These are phyloP conservation scores for Cryptosporidium ryanae DNA, from an alignment of 169 alveolate genomes.

Conservation along the genomic window DNA sequence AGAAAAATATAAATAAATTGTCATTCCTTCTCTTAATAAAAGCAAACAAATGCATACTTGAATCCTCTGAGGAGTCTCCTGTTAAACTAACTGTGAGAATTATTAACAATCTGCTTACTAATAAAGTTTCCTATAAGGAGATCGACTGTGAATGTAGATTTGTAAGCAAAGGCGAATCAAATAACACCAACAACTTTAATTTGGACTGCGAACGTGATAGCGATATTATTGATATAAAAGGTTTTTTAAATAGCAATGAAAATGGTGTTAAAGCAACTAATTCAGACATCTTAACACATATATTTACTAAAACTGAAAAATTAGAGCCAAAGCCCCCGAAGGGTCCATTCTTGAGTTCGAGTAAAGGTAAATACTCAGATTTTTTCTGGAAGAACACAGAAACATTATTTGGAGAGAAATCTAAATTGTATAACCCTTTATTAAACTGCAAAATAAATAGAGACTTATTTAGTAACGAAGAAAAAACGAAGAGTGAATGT, in stretches of 20 bases:
- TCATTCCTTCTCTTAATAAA: slow-evolving; percentile 6
- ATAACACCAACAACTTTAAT: not conserved
- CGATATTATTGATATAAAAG: not conserved
- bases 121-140: not conserved
- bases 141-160: slow-evolving; percentile 1
- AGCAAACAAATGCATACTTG: slow-evolving; percentile 42
- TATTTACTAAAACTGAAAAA: not conserved
- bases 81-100: too few species aligned
- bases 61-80: slow-evolving; percentile 10
- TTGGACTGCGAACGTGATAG: not conserved
- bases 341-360: not conserved
- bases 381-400: slow-evolving; percentile 17
- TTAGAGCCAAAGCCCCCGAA: not conserved
- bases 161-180: not conserved
- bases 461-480: not conserved
- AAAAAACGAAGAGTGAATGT: not conserved
- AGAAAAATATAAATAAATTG: not conserved
- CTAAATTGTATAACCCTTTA: not conserved
- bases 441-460: not conserved
- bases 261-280: not conserved
- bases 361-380: not conserved
- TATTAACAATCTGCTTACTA: not conserved
- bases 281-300: not conserved
- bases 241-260: not conserved
- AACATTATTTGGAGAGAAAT: slow-evolving; percentile 27